Percentiles rank a stretch among this genome's conserved stretches.
Evolutionary conservation across 2,329 filamentous ascomycete genomes (phyloP).

Genomic region (Phaeosphaeria sp.): DNA sequence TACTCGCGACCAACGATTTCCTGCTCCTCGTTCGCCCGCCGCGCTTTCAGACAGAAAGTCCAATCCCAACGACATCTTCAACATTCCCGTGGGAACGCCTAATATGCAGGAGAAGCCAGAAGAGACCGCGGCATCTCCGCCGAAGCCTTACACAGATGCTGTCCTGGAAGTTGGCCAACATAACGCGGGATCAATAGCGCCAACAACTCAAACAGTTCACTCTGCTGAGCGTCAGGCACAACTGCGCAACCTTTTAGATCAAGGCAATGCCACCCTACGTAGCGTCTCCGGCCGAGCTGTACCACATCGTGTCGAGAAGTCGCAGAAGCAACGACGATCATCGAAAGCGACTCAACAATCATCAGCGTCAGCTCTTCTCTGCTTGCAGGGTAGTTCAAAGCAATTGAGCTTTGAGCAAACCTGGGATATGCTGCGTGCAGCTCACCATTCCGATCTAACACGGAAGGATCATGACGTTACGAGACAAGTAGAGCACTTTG

Average conservation of each 20-base stretch:
- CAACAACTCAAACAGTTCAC: background rate
- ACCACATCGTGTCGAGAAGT: conserved; percentile 14
- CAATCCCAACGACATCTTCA: background rate
- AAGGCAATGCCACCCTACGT: conserved; percentile 1
- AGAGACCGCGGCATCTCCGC: background rate
- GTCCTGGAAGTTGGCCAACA: background rate
- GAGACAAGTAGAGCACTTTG: conserved; percentile 7
- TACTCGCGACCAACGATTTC: background rate
- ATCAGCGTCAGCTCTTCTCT: background rate
- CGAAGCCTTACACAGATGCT: background rate
- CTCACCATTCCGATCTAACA: conserved; percentile 16
- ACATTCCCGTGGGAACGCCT: background rate
- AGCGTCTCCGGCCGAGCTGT: background rate
- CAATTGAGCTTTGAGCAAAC: conserved; percentile 9
- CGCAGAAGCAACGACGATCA: conserved; percentile 9
- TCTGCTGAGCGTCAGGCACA: background rate
- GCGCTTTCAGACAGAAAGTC: background rate
- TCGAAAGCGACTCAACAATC: background rate
- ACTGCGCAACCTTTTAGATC: background rate
- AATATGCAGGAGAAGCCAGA: background rate
- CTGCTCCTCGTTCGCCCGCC: background rate
- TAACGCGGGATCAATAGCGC: background rate
- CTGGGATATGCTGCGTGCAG: conserved; percentile 12
- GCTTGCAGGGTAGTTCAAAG: background rate
- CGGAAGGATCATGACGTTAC: conserved; percentile 13